A percentile compares a stretch with the other conserved stretches of the same genome.
phyloP scores from a whole-genome alignment of 169 alveolate genomes.

The Plasmodium reichenowi region DNA sequence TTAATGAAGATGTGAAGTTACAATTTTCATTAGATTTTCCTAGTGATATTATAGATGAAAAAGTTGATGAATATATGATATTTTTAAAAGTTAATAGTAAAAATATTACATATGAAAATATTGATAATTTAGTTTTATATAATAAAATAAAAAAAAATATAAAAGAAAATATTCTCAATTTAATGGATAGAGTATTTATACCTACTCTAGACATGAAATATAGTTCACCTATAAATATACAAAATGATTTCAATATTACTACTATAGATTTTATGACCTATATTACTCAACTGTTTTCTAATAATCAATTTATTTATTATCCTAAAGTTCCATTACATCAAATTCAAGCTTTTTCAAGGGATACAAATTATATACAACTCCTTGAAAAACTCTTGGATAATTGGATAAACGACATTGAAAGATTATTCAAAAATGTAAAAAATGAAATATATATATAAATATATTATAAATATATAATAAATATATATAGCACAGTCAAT shows the following conservation, averaged over 20 bases:
- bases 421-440: conserved; percentile 53
- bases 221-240: conserved; percentile 55
- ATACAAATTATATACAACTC: conserved; percentile 46
- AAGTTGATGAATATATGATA: conserved; percentile 54
- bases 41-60: conserved; percentile 58
- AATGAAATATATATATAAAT: neutral
- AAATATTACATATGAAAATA: conserved; percentile 62
- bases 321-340: conserved; percentile 49
- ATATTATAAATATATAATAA: too few relatives aligned
- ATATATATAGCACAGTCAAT: too few relatives aligned
- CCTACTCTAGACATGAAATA: conserved; percentile 61
- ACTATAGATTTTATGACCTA: conserved; percentile 73
- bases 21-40: conserved; percentile 58
- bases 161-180: conserved; percentile 56
- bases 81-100: conserved; percentile 43
- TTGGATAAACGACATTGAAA: conserved; percentile 67
- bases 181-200: conserved; percentile 70
- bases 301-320: conserved; percentile 61
- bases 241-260: conserved; percentile 65
- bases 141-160: conserved; percentile 59
- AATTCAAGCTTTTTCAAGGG: conserved; percentile 12
- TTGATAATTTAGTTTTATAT: conserved; percentile 43
- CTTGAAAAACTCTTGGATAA: conserved; percentile 50
- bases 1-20: conserved; percentile 14
- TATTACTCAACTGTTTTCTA: conserved; percentile 55